Conservation (phyloP, 1,139 yeast genomes). For the Yarrowia galli region DNA sequence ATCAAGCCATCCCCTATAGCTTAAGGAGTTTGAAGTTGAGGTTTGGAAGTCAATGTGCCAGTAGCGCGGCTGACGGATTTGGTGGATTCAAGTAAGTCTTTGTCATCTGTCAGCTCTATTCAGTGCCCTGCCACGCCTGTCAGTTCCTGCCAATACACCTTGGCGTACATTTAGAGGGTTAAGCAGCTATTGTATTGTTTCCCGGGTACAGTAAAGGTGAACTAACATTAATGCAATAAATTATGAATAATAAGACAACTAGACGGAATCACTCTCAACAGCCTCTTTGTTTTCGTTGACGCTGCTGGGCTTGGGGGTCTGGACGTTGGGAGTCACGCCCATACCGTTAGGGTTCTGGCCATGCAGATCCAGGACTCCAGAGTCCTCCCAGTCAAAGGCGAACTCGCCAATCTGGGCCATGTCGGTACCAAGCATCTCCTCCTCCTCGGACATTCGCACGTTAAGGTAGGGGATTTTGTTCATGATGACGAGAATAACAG, state of each 20-base stretch:
- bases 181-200: not conserved
- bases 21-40: not conserved
- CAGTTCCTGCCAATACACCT: not conserved
- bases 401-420: constrained; percentile 87
- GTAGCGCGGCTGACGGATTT: constrained; percentile 8
- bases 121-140: constrained; percentile 5
- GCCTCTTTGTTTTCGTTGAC: constrained; percentile 17
- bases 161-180: not conserved
- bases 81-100: not conserved
- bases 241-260: constrained; percentile 11
- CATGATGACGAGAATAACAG: constrained; percentile 71
- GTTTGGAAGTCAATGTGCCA: not conserved
- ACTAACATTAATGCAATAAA: constrained; percentile 36
- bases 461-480: constrained; percentile 83
- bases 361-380: constrained; percentile 26
- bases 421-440: constrained; percentile 89
- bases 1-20: constrained; percentile 9
- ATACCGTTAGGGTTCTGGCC: constrained; percentile 23
- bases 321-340: constrained; percentile 34
- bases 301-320: constrained; percentile 31
- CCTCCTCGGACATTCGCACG: constrained; percentile 86
- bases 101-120: not conserved
- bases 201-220: not conserved
- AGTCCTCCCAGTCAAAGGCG: constrained; percentile 48
- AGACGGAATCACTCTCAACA: constrained; percentile 30